Base-by-base conservation (phyloP, 768 basidiomycete species). In the Naganishia onofrii region DNA sequence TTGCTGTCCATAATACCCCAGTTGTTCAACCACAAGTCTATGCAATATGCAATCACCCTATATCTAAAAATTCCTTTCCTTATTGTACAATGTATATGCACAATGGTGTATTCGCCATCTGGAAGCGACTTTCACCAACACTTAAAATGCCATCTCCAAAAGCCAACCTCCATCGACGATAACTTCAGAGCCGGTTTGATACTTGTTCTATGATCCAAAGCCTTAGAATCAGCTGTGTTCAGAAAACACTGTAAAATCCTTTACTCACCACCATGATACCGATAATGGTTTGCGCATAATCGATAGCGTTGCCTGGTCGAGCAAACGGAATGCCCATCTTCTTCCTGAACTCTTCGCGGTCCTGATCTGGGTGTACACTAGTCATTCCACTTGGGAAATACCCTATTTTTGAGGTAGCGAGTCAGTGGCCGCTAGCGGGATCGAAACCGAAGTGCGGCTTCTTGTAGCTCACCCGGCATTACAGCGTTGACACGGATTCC, bases 131-230 rank as follows among this genome's bases (percentile, higher is more conserved):
- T 26, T 3, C 48, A 3, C 21, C 48, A 23, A 15, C 15, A 6
- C 23, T n/a, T 57, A 68, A 36, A 68, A 68, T 23, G 67, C 67
- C 53, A 56, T 52, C 57, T 73, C 70, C 51, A 76, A 52, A 23
- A 79, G 70, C 78, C 78, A 79, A 66, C 77, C 79, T 28, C 79
- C 79, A 65, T 80, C 79, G 29, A 80, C 74, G 48, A 77, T 38
- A 26, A 78, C 51, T 46, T 77, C 76, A 15, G 77, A 69, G 9
- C 79, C 79, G 8, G 76, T 78, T 51, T 77, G 66, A 48, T 80
- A 80, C 68, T 74, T 72, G 67, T 80, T 80, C 78, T 78, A 23
- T 19, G 1, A 68, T n/a, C 0, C 21, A 12, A 23, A 51, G 17
- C 53, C 2, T 26, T 4, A 12, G 12, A 36, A 31, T 28, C 46